A percentile compares a stretch with the other conserved stretches of the same genome.
Conservation (phyloP, 1,139 yeast species). For the Debaryomycetaceae sp. region DNA sequence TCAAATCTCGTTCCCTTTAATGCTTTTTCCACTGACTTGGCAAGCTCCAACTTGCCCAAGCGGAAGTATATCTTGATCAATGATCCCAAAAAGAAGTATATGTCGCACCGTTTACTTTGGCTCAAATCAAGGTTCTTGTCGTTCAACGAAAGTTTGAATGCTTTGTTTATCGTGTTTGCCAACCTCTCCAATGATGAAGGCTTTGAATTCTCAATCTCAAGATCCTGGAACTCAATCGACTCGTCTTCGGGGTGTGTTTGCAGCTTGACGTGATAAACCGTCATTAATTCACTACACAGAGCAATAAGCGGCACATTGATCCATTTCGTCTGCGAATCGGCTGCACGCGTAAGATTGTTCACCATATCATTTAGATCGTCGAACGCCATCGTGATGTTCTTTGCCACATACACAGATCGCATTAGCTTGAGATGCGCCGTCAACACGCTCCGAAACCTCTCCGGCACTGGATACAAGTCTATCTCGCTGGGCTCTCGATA, state of each 20-base stretch:
- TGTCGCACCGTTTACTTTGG: constrained; percentile 58
- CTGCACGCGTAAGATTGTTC: constrained; percentile 52
- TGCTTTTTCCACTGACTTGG: constrained; percentile 76
- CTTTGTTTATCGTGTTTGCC: constrained; percentile 66
- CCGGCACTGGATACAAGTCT: constrained; percentile 36
- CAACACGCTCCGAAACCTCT: constrained; percentile 35
- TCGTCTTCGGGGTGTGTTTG: constrained; percentile 29
- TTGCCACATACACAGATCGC: constrained; percentile 34
- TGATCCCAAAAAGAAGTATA: constrained; percentile 71
- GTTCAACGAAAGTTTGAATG: constrained; percentile 75
- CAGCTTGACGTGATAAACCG: constrained; percentile 39
- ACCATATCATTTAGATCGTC: constrained; percentile 40
- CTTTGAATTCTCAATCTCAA: constrained; percentile 4
- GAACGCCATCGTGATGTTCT: constrained; percentile 40
- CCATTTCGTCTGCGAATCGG: constrained; percentile 67
- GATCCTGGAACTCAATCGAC: constrained; percentile 10
- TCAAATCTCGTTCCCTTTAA: constrained; percentile 49
- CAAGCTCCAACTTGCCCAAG: constrained; percentile 69
- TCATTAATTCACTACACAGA: constrained; percentile 55
- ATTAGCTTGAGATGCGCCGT: constrained; percentile 33
- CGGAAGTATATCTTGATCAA: constrained; percentile 71
- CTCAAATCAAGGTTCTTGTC: constrained; percentile 60
- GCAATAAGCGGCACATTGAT: constrained; percentile 56
- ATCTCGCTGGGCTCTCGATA: constrained; percentile 39
- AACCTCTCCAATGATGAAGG: constrained; percentile 45